Evolutionary conservation across 106 monocot species (phyloP).

Genomic region (Allium sativum): DNA sequence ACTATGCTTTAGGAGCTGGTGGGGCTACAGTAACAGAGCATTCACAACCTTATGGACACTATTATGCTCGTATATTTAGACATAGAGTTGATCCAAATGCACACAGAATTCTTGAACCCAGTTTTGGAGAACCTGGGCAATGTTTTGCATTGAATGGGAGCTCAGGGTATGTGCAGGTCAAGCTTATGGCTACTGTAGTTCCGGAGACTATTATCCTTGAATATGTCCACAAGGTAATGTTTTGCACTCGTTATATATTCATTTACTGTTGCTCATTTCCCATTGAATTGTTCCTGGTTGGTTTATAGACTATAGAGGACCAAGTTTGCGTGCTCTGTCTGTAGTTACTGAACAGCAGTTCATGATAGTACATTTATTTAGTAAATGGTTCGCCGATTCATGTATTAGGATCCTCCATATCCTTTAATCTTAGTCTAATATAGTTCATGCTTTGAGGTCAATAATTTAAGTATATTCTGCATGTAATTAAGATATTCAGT

Average conservation of each 20-base stretch:
- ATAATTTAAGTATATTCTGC: no score
- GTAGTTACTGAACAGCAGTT: no score
- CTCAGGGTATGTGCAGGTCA: slow-evolving; percentile 67
- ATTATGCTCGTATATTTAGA: slow-evolving; percentile 1
- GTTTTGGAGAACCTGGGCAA: slow-evolving; percentile 93
- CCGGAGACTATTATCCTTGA: slow-evolving; percentile 74
- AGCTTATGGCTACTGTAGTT: slow-evolving; percentile 47
- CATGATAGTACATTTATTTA: no score
- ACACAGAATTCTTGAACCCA: slow-evolving; percentile 83
- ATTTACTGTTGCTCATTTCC: no score
- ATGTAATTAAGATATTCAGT: no score
- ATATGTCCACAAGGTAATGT: slow-evolving; percentile 80
- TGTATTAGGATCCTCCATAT: no score
- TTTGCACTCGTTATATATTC: neutral
- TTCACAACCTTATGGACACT: slow-evolving; percentile 28
- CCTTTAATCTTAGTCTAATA: no score
- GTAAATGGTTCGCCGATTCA: no score
- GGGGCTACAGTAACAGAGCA: slow-evolving; percentile 44
- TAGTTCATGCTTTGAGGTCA: no score
- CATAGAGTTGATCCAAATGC: slow-evolving; percentile 43
- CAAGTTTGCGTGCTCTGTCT: no score
- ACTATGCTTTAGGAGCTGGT: slow-evolving; percentile 56
- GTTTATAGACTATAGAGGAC: no score
- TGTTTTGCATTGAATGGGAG: slow-evolving; percentile 77
- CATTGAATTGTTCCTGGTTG: no score